Evolutionary conservation across 2,329 filamentous ascomycete species (phyloP), one percentile per base, ranked within the genome.

Genomic region (Sporothrix sp.): DNA sequence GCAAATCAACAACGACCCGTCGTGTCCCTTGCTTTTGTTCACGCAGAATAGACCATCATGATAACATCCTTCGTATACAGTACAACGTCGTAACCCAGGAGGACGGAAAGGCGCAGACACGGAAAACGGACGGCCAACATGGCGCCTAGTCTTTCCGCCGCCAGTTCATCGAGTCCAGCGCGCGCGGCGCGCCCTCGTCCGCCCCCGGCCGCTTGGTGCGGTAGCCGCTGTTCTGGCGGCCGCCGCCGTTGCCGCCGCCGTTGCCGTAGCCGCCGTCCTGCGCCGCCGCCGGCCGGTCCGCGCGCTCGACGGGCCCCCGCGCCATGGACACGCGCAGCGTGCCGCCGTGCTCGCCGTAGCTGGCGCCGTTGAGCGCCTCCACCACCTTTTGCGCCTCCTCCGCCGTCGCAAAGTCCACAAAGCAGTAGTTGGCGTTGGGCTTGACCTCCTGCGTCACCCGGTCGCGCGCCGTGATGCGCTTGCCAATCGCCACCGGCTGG

Each of bases 351-450:
- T 38, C 33, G 33, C 44, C 44, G 36, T 54, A 40, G 2, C 20
- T n/a, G 28, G n/a, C 58, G 2, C 67, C 67, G 48, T 70, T 59
- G 11, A 78, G 53, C 2, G 65, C 65, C 7, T 68, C 59, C 52
- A 77, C 68, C 20, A 78, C 80, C 25, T 43, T 10, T 2, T 3
- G 9, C 2, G 77, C 78, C 54, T 82, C 74, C 48, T 79, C 72
- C 0, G 66, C 61, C 6, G 70, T 76, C 43, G 66, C 68, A 51
- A 84, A 73, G 58, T 84, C 79, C n/a, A 84, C 76, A 53, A 84
- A 84, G 58, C 78, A 78, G 63, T 79, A 84, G 64, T 83, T 75
- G 59, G 79, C 72, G 55, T 78, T 73, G 27, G 44, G 32, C 25
- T 76, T 78, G 0, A 70, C 66, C 36, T 69, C 68, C n/a, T 67